Evolutionary conservation across 208 protist species (phyloP).

Genomic region (Leishmania tropica): DNA sequence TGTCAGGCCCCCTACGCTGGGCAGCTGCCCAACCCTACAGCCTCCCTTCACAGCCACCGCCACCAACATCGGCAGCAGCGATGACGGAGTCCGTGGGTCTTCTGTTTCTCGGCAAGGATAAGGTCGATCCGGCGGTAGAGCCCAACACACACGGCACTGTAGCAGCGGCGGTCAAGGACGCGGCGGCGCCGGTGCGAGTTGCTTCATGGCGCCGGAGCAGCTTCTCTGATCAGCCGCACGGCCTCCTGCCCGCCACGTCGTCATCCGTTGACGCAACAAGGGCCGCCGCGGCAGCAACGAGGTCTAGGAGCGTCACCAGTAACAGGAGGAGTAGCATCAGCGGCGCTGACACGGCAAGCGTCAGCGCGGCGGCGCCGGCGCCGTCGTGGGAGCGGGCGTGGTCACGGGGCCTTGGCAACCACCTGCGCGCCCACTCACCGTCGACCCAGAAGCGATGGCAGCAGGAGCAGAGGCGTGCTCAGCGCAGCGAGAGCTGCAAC

Average conservation of each 20-base stretch:
- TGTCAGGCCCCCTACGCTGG: neutral
- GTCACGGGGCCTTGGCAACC: neutral
- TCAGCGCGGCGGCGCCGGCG: neutral
- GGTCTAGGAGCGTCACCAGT: neutral
- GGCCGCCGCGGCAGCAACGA: neutral
- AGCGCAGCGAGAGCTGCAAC: conserved; percentile 8
- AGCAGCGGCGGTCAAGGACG: neutral
- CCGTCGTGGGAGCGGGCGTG: neutral
- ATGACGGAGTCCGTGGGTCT: neutral
- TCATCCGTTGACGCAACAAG: neutral
- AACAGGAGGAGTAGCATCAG: neutral
- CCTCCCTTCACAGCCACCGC: neutral
- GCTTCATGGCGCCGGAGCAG: conserved; percentile 19
- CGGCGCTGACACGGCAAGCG: neutral
- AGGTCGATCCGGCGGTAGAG: neutral
- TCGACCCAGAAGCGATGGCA: neutral
- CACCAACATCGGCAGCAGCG: neutral
- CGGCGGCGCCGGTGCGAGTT: neutral
- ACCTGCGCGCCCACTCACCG: neutral
- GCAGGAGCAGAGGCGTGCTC: neutral
- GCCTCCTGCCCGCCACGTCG: neutral
- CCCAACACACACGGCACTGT: neutral
- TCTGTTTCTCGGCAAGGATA: neutral
- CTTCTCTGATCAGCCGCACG: conserved; percentile 17
- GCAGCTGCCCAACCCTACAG: neutral